These are phyloP conservation scores for Coemansia javaensis DNA, from an alignment of 192 early-diverging fungal genomes.

Conservation along the genomic window DNA sequence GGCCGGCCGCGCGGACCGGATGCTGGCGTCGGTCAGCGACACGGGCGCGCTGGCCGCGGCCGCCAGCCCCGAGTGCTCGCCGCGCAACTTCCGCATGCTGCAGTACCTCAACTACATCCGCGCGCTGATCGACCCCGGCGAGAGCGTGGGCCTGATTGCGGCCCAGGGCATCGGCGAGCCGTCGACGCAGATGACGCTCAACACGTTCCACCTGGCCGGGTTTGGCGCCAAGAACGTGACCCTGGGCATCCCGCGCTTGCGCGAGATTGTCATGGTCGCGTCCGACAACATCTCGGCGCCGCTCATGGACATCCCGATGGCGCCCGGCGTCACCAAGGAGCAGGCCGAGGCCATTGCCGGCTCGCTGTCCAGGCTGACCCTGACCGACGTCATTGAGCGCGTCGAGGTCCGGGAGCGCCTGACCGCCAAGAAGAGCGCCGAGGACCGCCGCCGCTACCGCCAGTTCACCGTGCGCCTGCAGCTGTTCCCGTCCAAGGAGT, in stretches of 20 bases:
- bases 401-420: conserved; percentile 80
- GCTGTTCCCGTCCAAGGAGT: conserved; percentile 78
- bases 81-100: conserved; percentile 78
- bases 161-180: conserved; percentile 98
- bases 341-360: conserved; percentile 63
- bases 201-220: conserved; percentile 99
- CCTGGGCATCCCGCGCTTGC: conserved; percentile 97
- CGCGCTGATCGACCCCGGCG: conserved; percentile 93
- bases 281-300: conserved; percentile 87
- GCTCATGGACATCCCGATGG: conserved; percentile 83
- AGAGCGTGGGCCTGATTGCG: conserved; percentile 94
- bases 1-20: conserved; percentile 46
- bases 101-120: conserved; percentile 96
- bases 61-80: conserved; percentile 56
- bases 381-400: conserved; percentile 81
- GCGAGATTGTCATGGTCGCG: conserved; percentile 99
- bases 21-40: conserved; percentile 64
- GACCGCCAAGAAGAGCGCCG: conserved; percentile 41
- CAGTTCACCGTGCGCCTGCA: conserved; percentile 75
- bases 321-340: conserved; percentile 59
- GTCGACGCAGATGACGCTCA: conserved; percentile 99
- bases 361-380: conserved; percentile 65
- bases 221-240: conserved; percentile 99
- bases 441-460: conserved; percentile 57
- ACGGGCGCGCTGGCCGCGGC: conserved; percentile 52